Conservation (phyloP, 768 basidiomycete genomes). For the Scleroderma citrinum region DNA sequence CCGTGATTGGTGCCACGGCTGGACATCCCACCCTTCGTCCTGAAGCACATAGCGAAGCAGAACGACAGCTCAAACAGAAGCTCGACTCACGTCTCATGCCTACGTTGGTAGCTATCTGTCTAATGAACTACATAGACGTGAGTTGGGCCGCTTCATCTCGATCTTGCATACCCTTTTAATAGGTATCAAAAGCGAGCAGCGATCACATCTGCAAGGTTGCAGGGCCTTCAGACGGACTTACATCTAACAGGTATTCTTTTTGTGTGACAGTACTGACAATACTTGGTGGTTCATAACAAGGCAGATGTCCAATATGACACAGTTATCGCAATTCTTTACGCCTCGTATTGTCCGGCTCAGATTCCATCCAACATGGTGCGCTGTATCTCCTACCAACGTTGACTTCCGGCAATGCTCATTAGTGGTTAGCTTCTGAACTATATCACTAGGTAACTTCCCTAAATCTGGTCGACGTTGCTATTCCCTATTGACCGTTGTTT, state of each 20-base stretch:
- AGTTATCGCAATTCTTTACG: conserved; percentile 49
- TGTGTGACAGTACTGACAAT: neutral
- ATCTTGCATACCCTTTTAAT: neutral
- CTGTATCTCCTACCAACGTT: neutral
- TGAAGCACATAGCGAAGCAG: conserved; percentile 9
- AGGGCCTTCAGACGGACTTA: conserved; percentile 37
- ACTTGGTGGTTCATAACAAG: neutral
- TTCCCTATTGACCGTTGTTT: neutral
- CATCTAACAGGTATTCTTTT: conserved; percentile 23
- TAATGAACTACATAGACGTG: conserved; percentile 25
- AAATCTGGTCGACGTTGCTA: neutral
- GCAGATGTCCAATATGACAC: conserved; percentile 49
- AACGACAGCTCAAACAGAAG: conserved; percentile 21
- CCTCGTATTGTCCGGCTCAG: conserved; percentile 57
- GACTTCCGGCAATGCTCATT: neutral
- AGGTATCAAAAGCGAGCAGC: conserved; percentile 28
- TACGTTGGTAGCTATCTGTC: conserved; percentile 17
- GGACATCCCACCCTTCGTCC: conserved; percentile 11
- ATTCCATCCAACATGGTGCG: conserved; percentile 63
- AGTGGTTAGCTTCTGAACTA: conserved; percentile 46
- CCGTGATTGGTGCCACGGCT: neutral
- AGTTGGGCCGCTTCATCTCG: neutral
- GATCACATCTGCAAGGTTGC: conserved; percentile 32
- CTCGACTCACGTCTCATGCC: conserved; percentile 26
- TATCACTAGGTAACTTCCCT: conserved; percentile 38